phyloP scores from a whole-genome alignment of 1,284 basidiomycete genomes.

The Fistulina hepatica region DNA sequence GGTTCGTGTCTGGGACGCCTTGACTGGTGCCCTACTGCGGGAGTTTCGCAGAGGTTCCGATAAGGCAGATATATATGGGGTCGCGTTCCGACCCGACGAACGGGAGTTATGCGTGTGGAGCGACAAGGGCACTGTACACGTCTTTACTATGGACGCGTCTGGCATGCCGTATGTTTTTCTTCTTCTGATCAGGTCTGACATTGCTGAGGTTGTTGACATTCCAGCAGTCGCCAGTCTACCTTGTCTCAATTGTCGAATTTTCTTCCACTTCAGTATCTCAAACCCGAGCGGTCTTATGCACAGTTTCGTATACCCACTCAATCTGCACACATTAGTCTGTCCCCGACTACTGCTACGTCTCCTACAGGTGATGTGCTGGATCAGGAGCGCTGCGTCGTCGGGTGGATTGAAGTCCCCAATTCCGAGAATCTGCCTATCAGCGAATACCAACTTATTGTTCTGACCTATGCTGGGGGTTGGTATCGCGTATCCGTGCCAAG shows the following conservation, averaged over 20 bases:
- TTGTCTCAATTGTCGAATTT: conserved; percentile 68
- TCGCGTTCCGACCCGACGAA: conserved; percentile 70
- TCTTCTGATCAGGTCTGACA: conserved; percentile 3
- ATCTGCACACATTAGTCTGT: conserved; percentile 68
- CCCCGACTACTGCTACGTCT: conserved; percentile 31
- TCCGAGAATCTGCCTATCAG: too few species aligned
- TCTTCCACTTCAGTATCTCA: conserved; percentile 82
- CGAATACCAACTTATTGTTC: conserved; percentile 73
- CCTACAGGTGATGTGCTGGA: conserved; percentile 40
- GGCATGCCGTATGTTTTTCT: conserved; percentile 47
- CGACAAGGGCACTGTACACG: conserved; percentile 93
- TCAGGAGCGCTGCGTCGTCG: conserved; percentile 77
- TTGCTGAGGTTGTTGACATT: conserved; percentile 12
- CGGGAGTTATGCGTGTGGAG: conserved; percentile 83
- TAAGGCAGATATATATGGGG: conserved; percentile 86
- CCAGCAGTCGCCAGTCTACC: conserved; percentile 70
- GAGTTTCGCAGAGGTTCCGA: conserved; percentile 86
- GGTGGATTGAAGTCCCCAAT: conserved; percentile 53
- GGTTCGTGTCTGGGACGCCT: conserved; percentile 80
- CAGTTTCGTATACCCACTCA: conserved; percentile 84
- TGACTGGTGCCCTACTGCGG: conserved; percentile 62
- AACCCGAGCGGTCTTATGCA: conserved; percentile 88
- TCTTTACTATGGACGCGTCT: conserved; percentile 65
- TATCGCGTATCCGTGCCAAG: conserved; percentile 72
- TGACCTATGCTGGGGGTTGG: conserved; percentile 90